phyloP scores from a whole-genome alignment of 371 early-diverging fungal genomes.

The Amoeboaphelidium protococcarum region DNA sequence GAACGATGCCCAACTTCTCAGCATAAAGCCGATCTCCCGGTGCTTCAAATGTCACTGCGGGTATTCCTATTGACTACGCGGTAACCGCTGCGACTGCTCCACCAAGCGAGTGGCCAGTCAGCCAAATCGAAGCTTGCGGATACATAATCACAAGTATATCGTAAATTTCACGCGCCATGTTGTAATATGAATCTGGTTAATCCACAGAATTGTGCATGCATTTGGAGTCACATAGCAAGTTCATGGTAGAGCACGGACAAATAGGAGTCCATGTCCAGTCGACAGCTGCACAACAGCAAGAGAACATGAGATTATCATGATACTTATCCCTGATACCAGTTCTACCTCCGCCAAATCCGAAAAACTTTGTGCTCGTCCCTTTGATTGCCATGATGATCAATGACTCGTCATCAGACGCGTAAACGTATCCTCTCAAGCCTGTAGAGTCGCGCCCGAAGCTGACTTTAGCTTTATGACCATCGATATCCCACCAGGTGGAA shows the following conservation, averaged over 20 bases:
- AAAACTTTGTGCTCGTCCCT: constrained; percentile 41
- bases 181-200: neutral
- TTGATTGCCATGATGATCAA: constrained; percentile 58
- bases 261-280: constrained; percentile 54
- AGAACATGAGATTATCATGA: constrained; percentile 75
- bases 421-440: constrained; percentile 76
- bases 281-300: constrained; percentile 87
- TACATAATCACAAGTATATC: neutral
- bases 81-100: constrained; percentile 53
- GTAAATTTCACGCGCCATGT: neutral
- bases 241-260: constrained; percentile 33
- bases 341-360: constrained; percentile 16
- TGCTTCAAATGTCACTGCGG: constrained; percentile 58
- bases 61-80: constrained; percentile 57
- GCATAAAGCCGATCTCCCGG: constrained; percentile 68
- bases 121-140: constrained; percentile 15
- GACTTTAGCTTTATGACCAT: neutral
- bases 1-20: constrained; percentile 38
- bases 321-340: neutral
- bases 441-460: neutral
- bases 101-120: constrained; percentile 85
- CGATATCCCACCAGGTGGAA: neutral
- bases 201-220: neutral
- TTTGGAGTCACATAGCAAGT: neutral
- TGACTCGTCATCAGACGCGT: constrained; percentile 29